phyloP scores from a whole-genome alignment of 352 stramenopile species.

The Phytophthora podocarpi region DNA sequence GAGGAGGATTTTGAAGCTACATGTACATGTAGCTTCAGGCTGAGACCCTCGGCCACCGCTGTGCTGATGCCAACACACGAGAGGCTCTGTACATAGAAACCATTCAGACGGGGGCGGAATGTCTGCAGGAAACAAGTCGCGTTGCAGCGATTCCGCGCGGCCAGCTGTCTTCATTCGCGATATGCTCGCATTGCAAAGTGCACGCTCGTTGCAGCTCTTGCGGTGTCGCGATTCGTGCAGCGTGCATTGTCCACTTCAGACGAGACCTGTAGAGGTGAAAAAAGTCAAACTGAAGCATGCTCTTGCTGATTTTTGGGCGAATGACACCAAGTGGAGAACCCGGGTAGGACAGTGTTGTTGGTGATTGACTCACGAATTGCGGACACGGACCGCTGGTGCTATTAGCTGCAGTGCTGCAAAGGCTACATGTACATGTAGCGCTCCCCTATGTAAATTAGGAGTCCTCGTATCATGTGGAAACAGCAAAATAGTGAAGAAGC shows the following conservation, averaged over 20 bases:
- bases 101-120: conserved; percentile 15
- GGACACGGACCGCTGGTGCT: background rate
- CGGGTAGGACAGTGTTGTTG: background rate
- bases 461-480: background rate
- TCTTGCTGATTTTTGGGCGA: no score
- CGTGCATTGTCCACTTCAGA: conserved; percentile 16
- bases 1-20: no score
- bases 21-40: no score
- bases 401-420: no score
- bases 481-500: background rate
- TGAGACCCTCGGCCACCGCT: no score
- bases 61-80: no score
- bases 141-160: conserved; percentile 13
- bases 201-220: background rate
- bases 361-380: background rate
- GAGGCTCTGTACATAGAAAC: no score
- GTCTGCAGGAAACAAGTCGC: conserved; percentile 21
- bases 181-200: conserved; percentile 3
- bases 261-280: background rate
- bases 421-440: no score
- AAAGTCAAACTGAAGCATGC: no score
- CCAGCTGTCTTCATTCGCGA: conserved; percentile 17
- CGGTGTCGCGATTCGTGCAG: background rate
- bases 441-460: no score
- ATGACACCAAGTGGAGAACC: no score